These are phyloP conservation scores for Fusarium continuum DNA, from an alignment of 2,329 filamentous ascomycete genomes.

Conservation along the genomic window DNA sequence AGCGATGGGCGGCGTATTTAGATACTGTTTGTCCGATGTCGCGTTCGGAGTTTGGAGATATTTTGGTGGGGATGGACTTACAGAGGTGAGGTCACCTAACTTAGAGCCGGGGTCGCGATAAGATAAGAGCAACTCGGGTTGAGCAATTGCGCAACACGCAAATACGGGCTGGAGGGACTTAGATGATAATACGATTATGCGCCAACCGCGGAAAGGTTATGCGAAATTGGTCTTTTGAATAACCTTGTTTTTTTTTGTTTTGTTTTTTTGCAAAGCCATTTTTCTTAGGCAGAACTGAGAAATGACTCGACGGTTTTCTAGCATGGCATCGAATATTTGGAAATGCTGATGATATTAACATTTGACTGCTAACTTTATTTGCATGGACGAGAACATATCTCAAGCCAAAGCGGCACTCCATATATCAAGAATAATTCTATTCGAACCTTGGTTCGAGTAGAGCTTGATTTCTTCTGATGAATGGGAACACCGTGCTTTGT, in stretches of 20 bases:
- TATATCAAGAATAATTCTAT: too few species aligned
- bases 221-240: neutral
- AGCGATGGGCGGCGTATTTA: slow-evolving; percentile 29
- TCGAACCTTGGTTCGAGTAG: too few species aligned
- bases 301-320: neutral
- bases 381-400: too few species aligned
- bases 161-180: slow-evolving; percentile 18
- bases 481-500: too few species aligned
- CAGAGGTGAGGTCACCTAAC: slow-evolving; percentile 38
- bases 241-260: too few species aligned
- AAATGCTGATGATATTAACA: too few species aligned
- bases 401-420: too few species aligned
- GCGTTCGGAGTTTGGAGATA: slow-evolving; percentile 32
- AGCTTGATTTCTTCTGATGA: too few species aligned
- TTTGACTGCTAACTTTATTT: too few species aligned
- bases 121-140: slow-evolving; percentile 24
- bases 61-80: slow-evolving; percentile 38
- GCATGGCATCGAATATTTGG: neutral
- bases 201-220: neutral
- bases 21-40: slow-evolving; percentile 35
- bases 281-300: neutral
- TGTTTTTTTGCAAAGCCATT: neutral
- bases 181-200: slow-evolving; percentile 12
- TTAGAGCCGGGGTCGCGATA: slow-evolving; percentile 23
- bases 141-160: slow-evolving; percentile 25